Evolutionary conservation across 768 basidiomycete genomes (phyloP), one percentile per base, ranked within the genome.

Genomic region (Daedaleopsis nitida): DNA sequence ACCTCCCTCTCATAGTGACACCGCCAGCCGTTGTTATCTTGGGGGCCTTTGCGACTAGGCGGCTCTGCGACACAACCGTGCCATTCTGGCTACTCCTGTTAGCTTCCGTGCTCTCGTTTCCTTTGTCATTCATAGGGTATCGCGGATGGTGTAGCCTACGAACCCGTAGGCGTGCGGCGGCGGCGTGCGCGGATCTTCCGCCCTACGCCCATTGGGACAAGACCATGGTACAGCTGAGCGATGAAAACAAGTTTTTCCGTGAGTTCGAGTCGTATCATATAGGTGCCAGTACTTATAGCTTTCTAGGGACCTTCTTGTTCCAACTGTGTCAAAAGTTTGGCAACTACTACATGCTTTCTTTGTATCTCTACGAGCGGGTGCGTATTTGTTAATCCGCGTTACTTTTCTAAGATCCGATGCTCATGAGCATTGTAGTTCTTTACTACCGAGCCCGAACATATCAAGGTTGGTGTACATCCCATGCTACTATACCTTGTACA

Each of bases 361-460:
- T 56, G 12, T 54, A 35, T 34, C 42, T 24, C 45, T 14, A 54
- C 13, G 53, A 59, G 16, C 38, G 63, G 35, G 59, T 64, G 17
- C n/a, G 52, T 47, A 3, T 24, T 21, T 14, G 42, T 11, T 10
- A 21, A 9, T 5, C 0, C 11, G 21, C 37, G 14, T 24, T 14
- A 12, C 13, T 14, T 35, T 23, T 1, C 13, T 17, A 10, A 19
- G n/a, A 21, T 23, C 9, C 44, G 27, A 32, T 43, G 21, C 47
- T 17, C 17, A 34, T 17, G 1, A 19, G 17, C 12, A 23, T 2
- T 5, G 10, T 57, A 80, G 79, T 68, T 80, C 24, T 58, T 69
- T 42, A 80, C 78, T 0, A 60, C 38, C 0, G 78, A 80, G 45
- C 78, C 79, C 3, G 77, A 78, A 27, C 66, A 80, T 27, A 61